phyloP scores from a whole-genome alignment of 2,329 filamentous ascomycete genomes.

The Nemania sp. region DNA sequence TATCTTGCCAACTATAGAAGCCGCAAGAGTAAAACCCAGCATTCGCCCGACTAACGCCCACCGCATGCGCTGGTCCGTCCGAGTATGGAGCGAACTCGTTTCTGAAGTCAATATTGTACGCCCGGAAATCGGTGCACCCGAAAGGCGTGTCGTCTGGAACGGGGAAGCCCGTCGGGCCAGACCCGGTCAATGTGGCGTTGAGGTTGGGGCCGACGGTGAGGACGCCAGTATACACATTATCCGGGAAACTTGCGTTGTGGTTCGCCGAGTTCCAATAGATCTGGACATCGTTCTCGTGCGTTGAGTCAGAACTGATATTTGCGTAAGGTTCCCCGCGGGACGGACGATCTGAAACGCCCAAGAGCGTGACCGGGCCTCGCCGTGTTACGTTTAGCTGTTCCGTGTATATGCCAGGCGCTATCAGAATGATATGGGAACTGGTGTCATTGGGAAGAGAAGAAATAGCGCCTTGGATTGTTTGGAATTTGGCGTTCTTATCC shows the following conservation, averaged over 20 bases:
- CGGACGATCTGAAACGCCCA: slow-evolving; percentile 66
- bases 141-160: slow-evolving; percentile 72
- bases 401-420: slow-evolving; percentile 69
- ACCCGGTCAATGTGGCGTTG: slow-evolving; percentile 71
- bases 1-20: slow-evolving; percentile 77
- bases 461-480: slow-evolving; percentile 57
- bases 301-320: slow-evolving; percentile 42
- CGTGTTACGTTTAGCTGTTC: slow-evolving; percentile 76
- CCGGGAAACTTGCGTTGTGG: slow-evolving; percentile 58
- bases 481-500: slow-evolving; percentile 53
- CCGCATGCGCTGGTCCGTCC: slow-evolving; percentile 68
- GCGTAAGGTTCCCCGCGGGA: slow-evolving; percentile 48
- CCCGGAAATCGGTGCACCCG: slow-evolving; percentile 71
- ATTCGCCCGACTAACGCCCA: slow-evolving; percentile 72
- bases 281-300: slow-evolving; percentile 61
- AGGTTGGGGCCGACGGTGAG: slow-evolving; percentile 73
- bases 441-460: slow-evolving; percentile 56
- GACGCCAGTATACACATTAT: slow-evolving; percentile 73
- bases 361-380: slow-evolving; percentile 68
- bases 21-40: slow-evolving; percentile 75
- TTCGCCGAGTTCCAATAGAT: slow-evolving; percentile 70
- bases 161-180: slow-evolving; percentile 70
- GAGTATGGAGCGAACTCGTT: slow-evolving; percentile 66
- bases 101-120: slow-evolving; percentile 74
- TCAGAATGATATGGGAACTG: slow-evolving; percentile 65